Base-by-base conservation (phyloP, 1,284 basidiomycete genomes). In the Leccinum insolens region DNA sequence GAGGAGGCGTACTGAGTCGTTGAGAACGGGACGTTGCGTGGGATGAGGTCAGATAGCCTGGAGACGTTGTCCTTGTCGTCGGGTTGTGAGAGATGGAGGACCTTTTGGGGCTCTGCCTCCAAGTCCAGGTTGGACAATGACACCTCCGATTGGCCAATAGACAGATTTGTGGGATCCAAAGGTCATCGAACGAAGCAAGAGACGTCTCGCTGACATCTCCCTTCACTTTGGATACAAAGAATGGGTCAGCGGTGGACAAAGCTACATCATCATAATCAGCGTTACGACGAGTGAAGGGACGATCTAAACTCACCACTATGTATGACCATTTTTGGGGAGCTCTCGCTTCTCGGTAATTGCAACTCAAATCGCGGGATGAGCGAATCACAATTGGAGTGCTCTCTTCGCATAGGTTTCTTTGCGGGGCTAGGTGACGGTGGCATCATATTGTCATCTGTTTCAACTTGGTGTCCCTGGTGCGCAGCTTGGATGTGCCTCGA, bases 341-440 rank as follows among this genome's bases (percentile, higher is more conserved):
- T 77, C 55, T 76, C 68, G 60, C 64, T 68, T 52, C 41, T 67
- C 1, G 68, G 70, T 34, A 62, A 64, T 34, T 65, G 72, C 17
- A 75, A 63, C 17, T 73, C 81, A 61, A 87, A 85, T 55, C 77
- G 81, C 0, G 86, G 86, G 59, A 88, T 75, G 22, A 85, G 74
- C 15, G 77, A 79, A 34, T 76, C 76, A 9, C 65, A 69, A 8
- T 69, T 74, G 2, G 70, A 65, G 2, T 73, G 70, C 46, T 73
- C 65, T 25, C 57, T 70, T 20, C 61, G 68, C 22, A 66, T 49
- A 14, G 14, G 65, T 7, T 69, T 66, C 71, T 87, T 89, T 65
- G 83, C 80, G 1, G 88, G 88, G 3, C 88, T 89, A 0, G 90
- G 88, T 37, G 87, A 89, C 0, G 82, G 83, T n/a, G 89, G 88